phyloP scores from a whole-genome alignment of 2,329 filamentous ascomycete species.

The Microdochium trichocladiopsis region DNA sequence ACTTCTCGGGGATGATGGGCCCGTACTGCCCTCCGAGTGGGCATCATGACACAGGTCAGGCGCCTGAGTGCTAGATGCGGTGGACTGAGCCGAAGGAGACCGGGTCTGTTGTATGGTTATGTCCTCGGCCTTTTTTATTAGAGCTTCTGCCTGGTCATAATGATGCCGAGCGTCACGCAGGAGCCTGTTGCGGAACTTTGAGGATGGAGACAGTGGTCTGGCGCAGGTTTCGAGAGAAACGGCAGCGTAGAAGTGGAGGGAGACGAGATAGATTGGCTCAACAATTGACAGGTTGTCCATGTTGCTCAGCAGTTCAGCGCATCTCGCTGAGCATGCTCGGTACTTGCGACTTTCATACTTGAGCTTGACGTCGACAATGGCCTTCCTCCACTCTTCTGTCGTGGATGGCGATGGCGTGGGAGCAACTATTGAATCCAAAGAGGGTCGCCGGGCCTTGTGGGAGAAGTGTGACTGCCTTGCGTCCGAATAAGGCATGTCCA shows the following conservation, averaged over 20 bases:
- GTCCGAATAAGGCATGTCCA: conserved; percentile 1
- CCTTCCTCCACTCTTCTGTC: conserved; percentile 40
- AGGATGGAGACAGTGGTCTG: conserved; percentile 35
- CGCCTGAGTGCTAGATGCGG: conserved; percentile 33
- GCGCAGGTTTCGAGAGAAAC: conserved; percentile 52
- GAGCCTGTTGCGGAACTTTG: conserved; percentile 37
- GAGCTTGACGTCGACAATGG: conserved; percentile 45
- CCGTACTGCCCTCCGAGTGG: conserved; percentile 32
- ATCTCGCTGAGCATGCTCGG: conserved; percentile 44
- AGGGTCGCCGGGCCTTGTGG: not conserved
- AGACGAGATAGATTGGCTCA: conserved; percentile 49
- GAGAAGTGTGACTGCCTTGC: not conserved
- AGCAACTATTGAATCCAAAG: not conserved
- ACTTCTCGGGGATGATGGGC: conserved; percentile 38
- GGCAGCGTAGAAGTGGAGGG: conserved; percentile 55
- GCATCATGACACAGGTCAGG: conserved; percentile 38
- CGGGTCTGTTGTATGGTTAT: conserved; percentile 24
- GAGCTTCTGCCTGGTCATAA: conserved; percentile 39
- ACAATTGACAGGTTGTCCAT: too few relatives aligned
- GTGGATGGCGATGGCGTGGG: conserved; percentile 30
- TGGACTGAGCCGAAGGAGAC: conserved; percentile 27
- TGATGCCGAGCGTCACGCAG: conserved; percentile 44
- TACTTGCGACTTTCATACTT: conserved; percentile 44
- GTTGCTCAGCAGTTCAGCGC: conserved; percentile 43
- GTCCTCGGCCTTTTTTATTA: conserved; percentile 41